Conservation (phyloP, 108 stramenopile genomes). For the Mayamaea pseudoterrestris region DNA sequence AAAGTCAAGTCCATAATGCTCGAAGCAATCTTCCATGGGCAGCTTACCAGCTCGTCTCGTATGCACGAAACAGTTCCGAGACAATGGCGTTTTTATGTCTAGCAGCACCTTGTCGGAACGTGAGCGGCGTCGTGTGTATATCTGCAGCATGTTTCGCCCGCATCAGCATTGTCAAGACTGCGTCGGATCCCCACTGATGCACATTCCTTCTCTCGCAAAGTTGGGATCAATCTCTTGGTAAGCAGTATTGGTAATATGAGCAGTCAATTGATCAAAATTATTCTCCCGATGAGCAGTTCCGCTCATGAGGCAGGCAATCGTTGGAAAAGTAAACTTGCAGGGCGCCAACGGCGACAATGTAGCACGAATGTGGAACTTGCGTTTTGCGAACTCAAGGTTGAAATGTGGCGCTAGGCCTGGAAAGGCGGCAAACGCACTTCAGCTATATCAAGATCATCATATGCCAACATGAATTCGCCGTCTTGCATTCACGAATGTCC, state of each 20-base stretch:
- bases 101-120: conserved; percentile 5
- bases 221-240: conserved; percentile 23
- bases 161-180: conserved; percentile 11
- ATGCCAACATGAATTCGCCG: too few relatives aligned
- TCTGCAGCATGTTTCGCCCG: conserved; percentile 1
- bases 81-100: conserved; percentile 18
- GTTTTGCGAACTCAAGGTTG: conserved; percentile 18
- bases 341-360: conserved; percentile 29
- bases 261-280: conserved; percentile 6
- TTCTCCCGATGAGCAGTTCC: conserved; percentile 9
- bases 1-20: conserved; percentile 59
- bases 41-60: conserved; percentile 29
- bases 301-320: conserved; percentile 24
- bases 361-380: conserved; percentile 63
- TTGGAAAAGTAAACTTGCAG: conserved; percentile 36
- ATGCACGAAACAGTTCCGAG: conserved; percentile 26
- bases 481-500: conserved; percentile 26
- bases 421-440: neutral
- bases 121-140: conserved; percentile 1
- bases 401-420: conserved; percentile 18
- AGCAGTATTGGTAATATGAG: conserved; percentile 64
- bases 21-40: conserved; percentile 36
- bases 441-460: neutral
- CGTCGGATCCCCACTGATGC: conserved; percentile 7
- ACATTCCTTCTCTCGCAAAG: conserved; percentile 34